A percentile compares a stretch with the other conserved stretches of the same genome.
Evolutionary conservation across 2,329 filamentous ascomycete species (phyloP).

Genomic region (Exophiala sp.): DNA sequence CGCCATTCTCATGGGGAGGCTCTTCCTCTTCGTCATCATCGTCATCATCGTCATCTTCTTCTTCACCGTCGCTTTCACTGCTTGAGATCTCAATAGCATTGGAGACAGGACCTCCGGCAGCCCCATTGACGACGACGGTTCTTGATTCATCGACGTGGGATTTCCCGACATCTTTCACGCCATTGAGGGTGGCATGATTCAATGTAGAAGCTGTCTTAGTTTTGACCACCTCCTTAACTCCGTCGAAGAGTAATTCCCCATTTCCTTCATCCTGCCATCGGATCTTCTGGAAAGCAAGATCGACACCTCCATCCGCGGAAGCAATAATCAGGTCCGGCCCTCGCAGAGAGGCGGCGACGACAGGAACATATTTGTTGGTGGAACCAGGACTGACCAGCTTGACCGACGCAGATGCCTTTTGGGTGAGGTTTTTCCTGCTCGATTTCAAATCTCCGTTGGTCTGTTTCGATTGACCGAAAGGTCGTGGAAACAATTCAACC

Average conservation of each 20-base stretch:
- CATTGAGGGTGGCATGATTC: conserved; percentile 48
- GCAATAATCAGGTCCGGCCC: conserved; percentile 44
- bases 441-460: conserved; percentile 32
- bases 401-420: conserved; percentile 41
- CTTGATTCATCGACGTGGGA: conserved; percentile 54
- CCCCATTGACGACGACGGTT: conserved; percentile 44
- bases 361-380: conserved; percentile 37
- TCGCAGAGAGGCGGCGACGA: conserved; percentile 42
- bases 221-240: conserved; percentile 41
- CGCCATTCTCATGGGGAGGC: neutral
- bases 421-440: conserved; percentile 37
- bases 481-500: conserved; percentile 47
- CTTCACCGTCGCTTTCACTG: conserved; percentile 39
- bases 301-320: conserved; percentile 47
- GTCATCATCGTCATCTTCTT: conserved; percentile 19
- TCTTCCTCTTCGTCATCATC: conserved; percentile 5
- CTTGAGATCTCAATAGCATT: conserved; percentile 47
- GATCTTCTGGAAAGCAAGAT: conserved; percentile 46
- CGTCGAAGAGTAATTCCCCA: conserved; percentile 39
- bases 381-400: conserved; percentile 42
- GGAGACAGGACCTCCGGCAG: conserved; percentile 35
- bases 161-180: conserved; percentile 46
- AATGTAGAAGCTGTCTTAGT: conserved; percentile 41
- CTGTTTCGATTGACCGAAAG: conserved; percentile 38
- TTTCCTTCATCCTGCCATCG: conserved; percentile 44